A percentile compares a stretch with the other conserved stretches of the same genome.
phyloP scores from a whole-genome alignment of 192 early-diverging fungal species.

The Coemansia sp. region DNA sequence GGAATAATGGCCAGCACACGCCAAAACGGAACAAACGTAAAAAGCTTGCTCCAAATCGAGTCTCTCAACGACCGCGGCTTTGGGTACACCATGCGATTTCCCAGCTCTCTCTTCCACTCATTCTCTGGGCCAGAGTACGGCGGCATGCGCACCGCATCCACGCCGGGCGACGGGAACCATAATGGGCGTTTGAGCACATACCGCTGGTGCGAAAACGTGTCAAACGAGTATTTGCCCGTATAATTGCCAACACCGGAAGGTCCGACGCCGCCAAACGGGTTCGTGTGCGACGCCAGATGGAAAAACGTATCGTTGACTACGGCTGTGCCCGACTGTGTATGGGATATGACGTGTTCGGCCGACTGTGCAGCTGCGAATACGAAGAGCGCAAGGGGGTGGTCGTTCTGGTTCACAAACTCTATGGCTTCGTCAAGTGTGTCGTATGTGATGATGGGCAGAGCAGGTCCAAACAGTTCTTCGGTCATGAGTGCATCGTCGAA shows the following conservation, averaged over 20 bases:
- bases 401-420: conserved; percentile 59
- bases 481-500: conserved; percentile 66
- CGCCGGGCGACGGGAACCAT: conserved; percentile 39
- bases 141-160: conserved; percentile 38
- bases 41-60: conserved; percentile 17
- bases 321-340: conserved; percentile 74
- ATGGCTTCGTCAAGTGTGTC: conserved; percentile 66
- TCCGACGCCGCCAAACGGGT: conserved; percentile 92
- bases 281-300: conserved; percentile 50
- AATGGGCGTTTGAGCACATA: conserved; percentile 54
- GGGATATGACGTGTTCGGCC: conserved; percentile 60
- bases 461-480: conserved; percentile 90
- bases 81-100: conserved; percentile 22
- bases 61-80: conserved; percentile 18
- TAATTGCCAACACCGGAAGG: conserved; percentile 83
- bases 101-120: conserved; percentile 36
- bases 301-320: conserved; percentile 80
- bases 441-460: conserved; percentile 76
- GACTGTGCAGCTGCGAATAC: conserved; percentile 61
- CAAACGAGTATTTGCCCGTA: conserved; percentile 75
- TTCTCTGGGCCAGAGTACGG: conserved; percentile 30
- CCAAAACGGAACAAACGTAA: conserved; percentile 45
- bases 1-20: conserved; percentile 29
- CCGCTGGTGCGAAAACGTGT: conserved; percentile 77
- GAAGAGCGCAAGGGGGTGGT: conserved; percentile 81